Evolutionary conservation across 192 early-diverging fungal genomes (phyloP).

Genomic region (Chytriomyces confervae): DNA sequence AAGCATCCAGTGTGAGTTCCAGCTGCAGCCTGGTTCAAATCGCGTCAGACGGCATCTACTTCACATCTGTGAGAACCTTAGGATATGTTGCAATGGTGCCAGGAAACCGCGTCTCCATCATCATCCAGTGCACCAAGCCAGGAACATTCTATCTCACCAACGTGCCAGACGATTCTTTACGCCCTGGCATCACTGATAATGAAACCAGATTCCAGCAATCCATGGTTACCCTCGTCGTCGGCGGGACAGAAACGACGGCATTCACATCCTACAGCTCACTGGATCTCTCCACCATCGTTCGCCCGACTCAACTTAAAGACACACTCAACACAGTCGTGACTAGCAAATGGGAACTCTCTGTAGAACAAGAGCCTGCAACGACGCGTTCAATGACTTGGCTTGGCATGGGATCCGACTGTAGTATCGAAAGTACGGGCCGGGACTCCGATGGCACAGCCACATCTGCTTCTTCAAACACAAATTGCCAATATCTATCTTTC

Average conservation of each 20-base stretch:
- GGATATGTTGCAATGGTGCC: not conserved
- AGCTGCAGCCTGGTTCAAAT: conserved; percentile 2
- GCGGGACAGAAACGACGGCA: not conserved
- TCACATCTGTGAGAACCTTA: not conserved
- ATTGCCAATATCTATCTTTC: not conserved
- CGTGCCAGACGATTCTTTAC: not conserved
- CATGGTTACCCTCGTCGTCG: not conserved
- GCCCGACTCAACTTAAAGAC: not conserved
- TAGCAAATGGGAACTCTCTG: not conserved
- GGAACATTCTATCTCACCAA: conserved; percentile 13
- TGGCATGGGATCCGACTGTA: not conserved
- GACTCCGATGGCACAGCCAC: too few relatives aligned
- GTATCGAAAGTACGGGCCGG: not conserved
- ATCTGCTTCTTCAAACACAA: too few relatives aligned
- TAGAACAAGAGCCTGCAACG: not conserved
- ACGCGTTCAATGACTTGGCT: not conserved
- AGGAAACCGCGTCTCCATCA: not conserved
- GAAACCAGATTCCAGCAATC: not conserved
- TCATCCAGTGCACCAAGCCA: conserved; percentile 7
- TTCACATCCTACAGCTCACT: not conserved
- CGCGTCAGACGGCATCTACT: not conserved
- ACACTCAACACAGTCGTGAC: not conserved
- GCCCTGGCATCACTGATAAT: not conserved
- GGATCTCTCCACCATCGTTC: not conserved
- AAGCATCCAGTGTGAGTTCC: conserved; percentile 3